Conservation (phyloP, 1,284 basidiomycete genomes). For the Acaromyces ingoldii region DNA sequence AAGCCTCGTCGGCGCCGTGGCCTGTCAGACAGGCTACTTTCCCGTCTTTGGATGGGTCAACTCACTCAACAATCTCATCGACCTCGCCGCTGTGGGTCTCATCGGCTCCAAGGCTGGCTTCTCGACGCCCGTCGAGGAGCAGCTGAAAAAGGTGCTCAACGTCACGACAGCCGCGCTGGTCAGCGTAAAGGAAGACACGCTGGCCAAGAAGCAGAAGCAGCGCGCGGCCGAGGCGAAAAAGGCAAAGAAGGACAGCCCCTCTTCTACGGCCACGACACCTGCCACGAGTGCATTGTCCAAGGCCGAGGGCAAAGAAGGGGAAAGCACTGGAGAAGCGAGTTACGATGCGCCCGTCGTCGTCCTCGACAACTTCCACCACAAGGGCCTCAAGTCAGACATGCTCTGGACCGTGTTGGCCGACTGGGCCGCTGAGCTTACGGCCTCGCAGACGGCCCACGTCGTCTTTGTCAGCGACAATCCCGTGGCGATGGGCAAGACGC, state of each 20-base stretch:
- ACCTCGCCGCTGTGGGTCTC: conserved; percentile 84
- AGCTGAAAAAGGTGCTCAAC: conserved; percentile 76
- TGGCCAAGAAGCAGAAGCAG: conserved; percentile 31
- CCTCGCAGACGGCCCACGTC: conserved; percentile 73
- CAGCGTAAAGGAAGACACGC: conserved; percentile 57
- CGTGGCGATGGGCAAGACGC: conserved; percentile 69
- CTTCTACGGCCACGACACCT: not conserved
- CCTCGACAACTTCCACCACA: conserved; percentile 44
- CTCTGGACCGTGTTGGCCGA: conserved; percentile 71
- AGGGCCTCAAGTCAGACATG: conserved; percentile 60
- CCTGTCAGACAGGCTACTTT: conserved; percentile 67
- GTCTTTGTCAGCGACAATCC: conserved; percentile 84
- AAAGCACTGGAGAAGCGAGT: not conserved
- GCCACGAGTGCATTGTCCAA: not conserved
- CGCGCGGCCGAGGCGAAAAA: conserved; percentile 7
- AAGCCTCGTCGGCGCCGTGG: conserved; percentile 64
- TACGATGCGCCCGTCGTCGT: conserved; percentile 21
- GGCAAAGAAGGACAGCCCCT: not conserved
- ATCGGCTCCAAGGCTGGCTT: conserved; percentile 95
- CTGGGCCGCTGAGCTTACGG: conserved; percentile 68
- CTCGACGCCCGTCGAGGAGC: conserved; percentile 73
- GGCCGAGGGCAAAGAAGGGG: not conserved
- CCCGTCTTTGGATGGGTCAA: conserved; percentile 73
- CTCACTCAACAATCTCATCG: conserved; percentile 77
- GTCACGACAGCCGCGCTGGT: conserved; percentile 70